phyloP scores from a whole-genome alignment of 768 basidiomycete genomes.

The Pleurotus salmoneostramineus region DNA sequence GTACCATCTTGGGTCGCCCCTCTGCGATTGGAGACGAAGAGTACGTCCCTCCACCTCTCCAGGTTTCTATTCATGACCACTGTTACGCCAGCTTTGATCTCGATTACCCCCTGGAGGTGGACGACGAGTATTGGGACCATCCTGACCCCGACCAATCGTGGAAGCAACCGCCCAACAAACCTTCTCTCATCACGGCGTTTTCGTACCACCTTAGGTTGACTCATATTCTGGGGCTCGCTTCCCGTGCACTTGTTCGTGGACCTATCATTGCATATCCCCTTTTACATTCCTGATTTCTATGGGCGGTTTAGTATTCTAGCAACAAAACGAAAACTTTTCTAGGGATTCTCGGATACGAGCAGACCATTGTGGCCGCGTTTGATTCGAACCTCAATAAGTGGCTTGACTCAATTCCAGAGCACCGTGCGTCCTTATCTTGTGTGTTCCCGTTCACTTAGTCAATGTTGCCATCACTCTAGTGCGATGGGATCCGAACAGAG shows the following conservation, averaged over 20 bases:
- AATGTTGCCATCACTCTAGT: constrained; percentile 18
- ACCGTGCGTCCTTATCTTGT: constrained; percentile 31
- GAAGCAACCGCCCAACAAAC: constrained; percentile 57
- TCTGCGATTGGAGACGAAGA: constrained; percentile 74
- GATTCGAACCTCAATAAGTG: constrained; percentile 72
- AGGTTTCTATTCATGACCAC: background rate
- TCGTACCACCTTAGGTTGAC: constrained; percentile 51
- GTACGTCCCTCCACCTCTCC: constrained; percentile 29
- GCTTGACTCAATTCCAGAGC: constrained; percentile 62
- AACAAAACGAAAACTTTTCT: constrained; percentile 56
- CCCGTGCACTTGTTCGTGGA: constrained; percentile 49
- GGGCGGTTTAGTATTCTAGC: constrained; percentile 56
- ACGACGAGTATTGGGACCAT: constrained; percentile 71
- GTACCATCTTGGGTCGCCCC: constrained; percentile 60
- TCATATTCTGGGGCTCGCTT: constrained; percentile 56
- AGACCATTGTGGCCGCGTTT: constrained; percentile 62
- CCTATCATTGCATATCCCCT: background rate
- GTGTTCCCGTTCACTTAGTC: too few species aligned
- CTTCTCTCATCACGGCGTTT: constrained; percentile 54
- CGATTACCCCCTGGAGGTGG: constrained; percentile 57
- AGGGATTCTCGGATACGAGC: constrained; percentile 47
- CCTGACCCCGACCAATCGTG: constrained; percentile 54
- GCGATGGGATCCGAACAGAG: constrained; percentile 48
- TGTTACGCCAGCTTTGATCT: constrained; percentile 55
- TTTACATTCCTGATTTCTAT: background rate